phyloP scores from a whole-genome alignment of 768 basidiomycete species.

The Collybia sp. region DNA sequence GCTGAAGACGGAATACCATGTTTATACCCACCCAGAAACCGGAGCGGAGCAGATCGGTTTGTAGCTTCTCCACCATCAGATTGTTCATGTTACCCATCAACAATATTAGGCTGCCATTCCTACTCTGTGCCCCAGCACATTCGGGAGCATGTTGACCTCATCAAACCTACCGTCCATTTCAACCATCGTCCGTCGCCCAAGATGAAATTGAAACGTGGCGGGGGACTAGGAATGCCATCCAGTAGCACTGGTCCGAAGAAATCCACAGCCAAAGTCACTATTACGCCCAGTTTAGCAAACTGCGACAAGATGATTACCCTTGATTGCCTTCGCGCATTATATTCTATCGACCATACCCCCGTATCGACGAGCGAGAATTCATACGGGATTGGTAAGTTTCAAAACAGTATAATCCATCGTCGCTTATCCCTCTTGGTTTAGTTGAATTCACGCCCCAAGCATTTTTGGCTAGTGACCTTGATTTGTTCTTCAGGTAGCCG shows the following conservation, averaged over 20 bases:
- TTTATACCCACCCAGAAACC: conserved; percentile 31
- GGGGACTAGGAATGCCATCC: conserved; percentile 13
- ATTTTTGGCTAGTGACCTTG: conserved; percentile 37
- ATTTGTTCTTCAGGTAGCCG: conserved; percentile 32
- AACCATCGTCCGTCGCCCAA: conserved; percentile 23
- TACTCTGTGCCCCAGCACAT: conserved; percentile 37
- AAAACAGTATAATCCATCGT: not conserved
- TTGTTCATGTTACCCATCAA: not conserved
- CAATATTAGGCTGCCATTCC: conserved; percentile 27
- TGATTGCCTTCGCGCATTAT: conserved; percentile 34
- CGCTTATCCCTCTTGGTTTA: conserved; percentile 8
- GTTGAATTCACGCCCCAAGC: conserved; percentile 52
- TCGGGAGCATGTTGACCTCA: conserved; percentile 34
- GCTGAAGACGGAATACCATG: conserved; percentile 40
- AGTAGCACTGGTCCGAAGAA: conserved; percentile 16
- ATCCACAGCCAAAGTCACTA: conserved; percentile 10
- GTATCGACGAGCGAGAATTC: conserved; percentile 28
- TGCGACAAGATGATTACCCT: conserved; percentile 33
- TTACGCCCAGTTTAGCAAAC: conserved; percentile 11
- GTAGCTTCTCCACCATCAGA: conserved; percentile 6
- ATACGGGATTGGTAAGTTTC: conserved; percentile 29
- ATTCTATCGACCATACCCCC: conserved; percentile 29
- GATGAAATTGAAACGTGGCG: conserved; percentile 11
- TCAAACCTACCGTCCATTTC: conserved; percentile 40
- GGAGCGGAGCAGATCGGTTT: conserved; percentile 37